phyloP scores from a whole-genome alignment of 331 rosid species.

The Prunus yedoensis region DNA sequence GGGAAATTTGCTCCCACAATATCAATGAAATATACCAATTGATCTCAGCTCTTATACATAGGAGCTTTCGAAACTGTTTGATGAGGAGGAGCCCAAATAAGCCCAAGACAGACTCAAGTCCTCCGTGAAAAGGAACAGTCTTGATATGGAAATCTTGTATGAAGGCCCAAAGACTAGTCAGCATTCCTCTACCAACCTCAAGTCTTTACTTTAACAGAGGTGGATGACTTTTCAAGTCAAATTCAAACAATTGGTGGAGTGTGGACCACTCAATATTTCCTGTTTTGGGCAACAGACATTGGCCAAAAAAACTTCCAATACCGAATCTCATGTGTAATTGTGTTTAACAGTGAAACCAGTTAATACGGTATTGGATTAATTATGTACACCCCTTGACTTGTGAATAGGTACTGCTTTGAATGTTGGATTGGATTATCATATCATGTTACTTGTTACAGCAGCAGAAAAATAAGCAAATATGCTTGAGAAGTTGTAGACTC shows the following conservation, averaged over 20 bases:
- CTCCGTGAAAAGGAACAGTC: no score
- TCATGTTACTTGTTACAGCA: not conserved
- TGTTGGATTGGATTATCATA: not conserved
- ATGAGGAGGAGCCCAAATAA: no score
- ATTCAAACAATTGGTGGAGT: not conserved
- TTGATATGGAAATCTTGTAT: no score
- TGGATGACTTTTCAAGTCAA: not conserved
- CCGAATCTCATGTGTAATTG: not conserved
- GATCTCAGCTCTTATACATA: no score
- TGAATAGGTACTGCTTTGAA: not conserved
- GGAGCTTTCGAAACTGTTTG: no score
- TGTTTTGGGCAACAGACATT: not conserved
- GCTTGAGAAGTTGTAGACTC: not conserved
- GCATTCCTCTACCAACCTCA: no score
- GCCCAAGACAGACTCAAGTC: no score
- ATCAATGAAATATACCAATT: no score
- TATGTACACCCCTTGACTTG: not conserved
- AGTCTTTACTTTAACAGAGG: no score
- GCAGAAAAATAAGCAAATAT: not conserved
- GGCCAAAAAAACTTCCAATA: not conserved
- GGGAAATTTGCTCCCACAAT: no score
- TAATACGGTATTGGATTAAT: no score
- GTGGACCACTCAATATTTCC: slow-evolving; percentile 6
- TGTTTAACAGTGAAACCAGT: no score
- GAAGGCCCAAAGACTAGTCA: not conserved